Evolutionary conservation across 768 basidiomycete genomes (phyloP).

Genomic region (Xanthoconium stramineum): DNA sequence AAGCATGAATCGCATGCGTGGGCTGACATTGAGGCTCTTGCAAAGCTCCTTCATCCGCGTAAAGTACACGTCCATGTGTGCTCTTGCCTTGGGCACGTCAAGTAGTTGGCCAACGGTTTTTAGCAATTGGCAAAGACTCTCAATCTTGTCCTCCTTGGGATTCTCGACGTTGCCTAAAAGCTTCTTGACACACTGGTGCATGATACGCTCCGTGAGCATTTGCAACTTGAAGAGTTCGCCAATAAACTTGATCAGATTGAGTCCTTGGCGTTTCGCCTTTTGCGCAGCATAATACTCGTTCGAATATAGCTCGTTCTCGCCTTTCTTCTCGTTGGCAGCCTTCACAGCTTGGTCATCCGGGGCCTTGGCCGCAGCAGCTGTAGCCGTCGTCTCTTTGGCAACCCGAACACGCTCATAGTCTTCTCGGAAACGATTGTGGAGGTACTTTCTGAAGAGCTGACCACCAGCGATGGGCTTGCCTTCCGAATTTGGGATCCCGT

Average conservation of each 20-base stretch:
- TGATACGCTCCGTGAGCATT: slow-evolving; percentile 97
- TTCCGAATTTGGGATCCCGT: slow-evolving; percentile 74
- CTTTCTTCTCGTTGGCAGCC: slow-evolving; percentile 59
- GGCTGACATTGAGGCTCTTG: slow-evolving; percentile 69
- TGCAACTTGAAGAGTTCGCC: slow-evolving; percentile 99
- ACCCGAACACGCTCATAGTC: slow-evolving; percentile 98
- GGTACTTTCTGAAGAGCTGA: slow-evolving; percentile 95
- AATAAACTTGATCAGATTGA: slow-evolving; percentile 96
- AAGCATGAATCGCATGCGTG: slow-evolving; percentile 94
- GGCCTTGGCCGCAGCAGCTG: slow-evolving; percentile 82
- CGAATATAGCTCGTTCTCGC: slow-evolving; percentile 74
- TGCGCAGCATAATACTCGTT: slow-evolving; percentile 96
- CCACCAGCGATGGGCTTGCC: slow-evolving; percentile 92
- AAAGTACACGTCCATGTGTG: slow-evolving; percentile 93
- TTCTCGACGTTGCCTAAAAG: slow-evolving; percentile 89
- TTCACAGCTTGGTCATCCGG: slow-evolving; percentile 80
- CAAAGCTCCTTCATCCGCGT: slow-evolving; percentile 80
- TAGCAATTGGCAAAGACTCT: slow-evolving; percentile 90
- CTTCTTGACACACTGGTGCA: slow-evolving; percentile 98
- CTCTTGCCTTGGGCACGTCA: slow-evolving; percentile 77
- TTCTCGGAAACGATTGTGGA: slow-evolving; percentile 94
- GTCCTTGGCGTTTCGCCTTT: slow-evolving; percentile 95
- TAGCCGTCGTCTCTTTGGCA: slow-evolving; percentile 80
- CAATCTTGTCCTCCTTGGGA: slow-evolving; percentile 97
- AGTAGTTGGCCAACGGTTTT: slow-evolving; percentile 83